Evolutionary conservation across 805 yeast genomes (phyloP), one percentile per base, ranked within the genome.

Genomic region (Candida piceae): DNA sequence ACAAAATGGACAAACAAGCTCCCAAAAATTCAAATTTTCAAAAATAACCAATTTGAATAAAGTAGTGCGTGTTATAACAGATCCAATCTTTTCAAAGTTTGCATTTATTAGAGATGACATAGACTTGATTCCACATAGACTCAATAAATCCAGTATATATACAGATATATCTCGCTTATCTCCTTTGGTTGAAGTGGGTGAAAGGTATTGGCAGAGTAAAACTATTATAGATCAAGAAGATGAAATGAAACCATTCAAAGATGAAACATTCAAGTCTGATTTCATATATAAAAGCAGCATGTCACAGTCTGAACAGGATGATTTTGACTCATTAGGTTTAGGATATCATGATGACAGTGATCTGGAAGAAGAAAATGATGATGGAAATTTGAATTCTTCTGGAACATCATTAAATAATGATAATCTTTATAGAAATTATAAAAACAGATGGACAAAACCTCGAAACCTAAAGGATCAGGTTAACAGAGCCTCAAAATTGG

Each of bases 81-180:
- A 58, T 45, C 69, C 79, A 0, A 55, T 64, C 10, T 84, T 83
- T 51, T 62, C 74, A 0, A 79, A 84, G 0, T 84, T 84, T 60
- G 79, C 78, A 0, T 76, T 84, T 31, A 59, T 84, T 12, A 70
- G 81, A 44, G 80, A 79, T 44, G 88, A 83, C 34, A 57, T 71
- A 9, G 79, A 74, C 44, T 49, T 61, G n/a, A 54, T 83, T 1
- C 84, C 85, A 0, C 63, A 79, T n/a, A 56, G 70, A 26, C 55
- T 80, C 12, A 62, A 62, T 9, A 61, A 63, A 34, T 71, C 76
- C 43, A 60, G 66, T 12, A 63, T 82, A 26, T 47, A 66, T 10
- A 57, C 59, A 23, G 88, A 84, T 48, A 64, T 84, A 48, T 69
- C 69, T 7, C 62, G 63, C 29, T 60, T 80, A 28, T 78, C 85